Conservation (phyloP, 768 basidiomycete genomes). For the Krasilnikovozyma curviuscula region DNA sequence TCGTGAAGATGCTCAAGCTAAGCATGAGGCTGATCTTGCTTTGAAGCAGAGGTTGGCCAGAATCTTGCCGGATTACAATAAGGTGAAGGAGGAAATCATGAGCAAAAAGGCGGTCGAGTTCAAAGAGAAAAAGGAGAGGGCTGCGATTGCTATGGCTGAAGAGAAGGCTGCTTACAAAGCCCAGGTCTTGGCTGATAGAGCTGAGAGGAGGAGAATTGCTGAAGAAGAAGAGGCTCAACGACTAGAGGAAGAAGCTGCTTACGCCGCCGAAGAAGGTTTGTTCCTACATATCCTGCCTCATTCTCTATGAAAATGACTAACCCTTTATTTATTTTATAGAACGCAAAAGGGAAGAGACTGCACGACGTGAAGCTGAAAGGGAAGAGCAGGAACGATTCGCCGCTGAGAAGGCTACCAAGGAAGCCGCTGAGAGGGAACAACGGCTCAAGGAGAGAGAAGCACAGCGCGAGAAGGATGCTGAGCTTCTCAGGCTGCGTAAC, state of each 20-base stretch:
- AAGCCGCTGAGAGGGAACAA: too few relatives aligned
- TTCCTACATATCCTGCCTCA: constrained; percentile 14
- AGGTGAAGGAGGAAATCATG: constrained; percentile 37
- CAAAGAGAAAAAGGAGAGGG: constrained; percentile 37
- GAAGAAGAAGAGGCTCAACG: constrained; percentile 30
- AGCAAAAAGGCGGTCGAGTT: constrained; percentile 47
- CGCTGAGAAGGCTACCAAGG: too few relatives aligned
- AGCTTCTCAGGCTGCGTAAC: constrained; percentile 24
- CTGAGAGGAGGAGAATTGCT: constrained; percentile 28
- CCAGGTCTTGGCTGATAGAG: constrained; percentile 39
- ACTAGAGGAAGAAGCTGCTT: constrained; percentile 25
- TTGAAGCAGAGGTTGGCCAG: constrained; percentile 55
- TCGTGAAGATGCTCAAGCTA: constrained; percentile 35
- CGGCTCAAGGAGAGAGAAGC: constrained; percentile 18
- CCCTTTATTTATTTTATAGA: constrained; percentile 9
- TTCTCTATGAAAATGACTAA: constrained; percentile 18
- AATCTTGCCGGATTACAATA: constrained; percentile 51
- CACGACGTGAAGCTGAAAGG: constrained; percentile 15
- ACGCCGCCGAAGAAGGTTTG: constrained; percentile 20
- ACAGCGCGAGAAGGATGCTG: constrained; percentile 27
- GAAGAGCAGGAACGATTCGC: constrained; percentile 17
- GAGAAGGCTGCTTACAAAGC: constrained; percentile 59
- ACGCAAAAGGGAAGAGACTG: constrained; percentile 23
- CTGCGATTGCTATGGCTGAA: constrained; percentile 52
- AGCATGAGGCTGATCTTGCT: constrained; percentile 47